A percentile compares a stretch with the other conserved stretches of the same genome.
Evolutionary conservation across 768 basidiomycete genomes (phyloP).

Genomic region (Crassisporium funariophilum): DNA sequence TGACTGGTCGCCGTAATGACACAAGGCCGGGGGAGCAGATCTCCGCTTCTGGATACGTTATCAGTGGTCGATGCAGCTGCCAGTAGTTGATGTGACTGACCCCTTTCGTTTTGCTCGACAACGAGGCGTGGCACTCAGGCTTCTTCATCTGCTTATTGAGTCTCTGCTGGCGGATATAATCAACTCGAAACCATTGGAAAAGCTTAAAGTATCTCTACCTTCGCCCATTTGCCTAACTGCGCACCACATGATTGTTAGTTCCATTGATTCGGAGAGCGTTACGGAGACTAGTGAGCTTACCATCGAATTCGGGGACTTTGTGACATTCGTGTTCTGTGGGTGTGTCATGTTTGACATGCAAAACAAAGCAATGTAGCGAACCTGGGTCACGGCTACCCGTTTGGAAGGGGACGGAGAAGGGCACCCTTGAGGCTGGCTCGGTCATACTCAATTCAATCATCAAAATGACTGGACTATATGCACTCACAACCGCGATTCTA

Average conservation of each 20-base stretch:
- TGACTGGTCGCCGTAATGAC: slow-evolving; percentile 4
- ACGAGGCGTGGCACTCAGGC: no score
- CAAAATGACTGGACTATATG: neutral
- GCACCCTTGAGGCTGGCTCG: neutral
- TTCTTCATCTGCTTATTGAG: neutral
- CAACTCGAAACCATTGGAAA: neutral
- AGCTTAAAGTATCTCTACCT: neutral
- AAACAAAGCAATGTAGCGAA: neutral
- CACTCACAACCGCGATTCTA: slow-evolving; percentile 11
- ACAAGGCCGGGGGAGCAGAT: slow-evolving; percentile 19
- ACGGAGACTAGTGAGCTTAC: no score
- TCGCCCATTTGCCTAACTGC: neutral
- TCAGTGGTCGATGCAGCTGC: neutral
- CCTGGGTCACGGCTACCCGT: neutral
- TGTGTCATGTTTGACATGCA: neutral
- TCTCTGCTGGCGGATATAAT: slow-evolving; percentile 10
- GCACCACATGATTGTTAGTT: neutral
- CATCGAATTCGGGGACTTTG: no score
- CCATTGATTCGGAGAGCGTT: no score
- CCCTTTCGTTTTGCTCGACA: slow-evolving; percentile 6
- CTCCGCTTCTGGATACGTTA: slow-evolving; percentile 17
- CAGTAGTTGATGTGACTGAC: neutral
- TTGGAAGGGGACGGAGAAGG: neutral
- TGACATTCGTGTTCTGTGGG: no score
- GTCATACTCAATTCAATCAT: neutral